Conservation (phyloP, 164 flowering plant genomes). For the Magnolia officinalis region DNA sequence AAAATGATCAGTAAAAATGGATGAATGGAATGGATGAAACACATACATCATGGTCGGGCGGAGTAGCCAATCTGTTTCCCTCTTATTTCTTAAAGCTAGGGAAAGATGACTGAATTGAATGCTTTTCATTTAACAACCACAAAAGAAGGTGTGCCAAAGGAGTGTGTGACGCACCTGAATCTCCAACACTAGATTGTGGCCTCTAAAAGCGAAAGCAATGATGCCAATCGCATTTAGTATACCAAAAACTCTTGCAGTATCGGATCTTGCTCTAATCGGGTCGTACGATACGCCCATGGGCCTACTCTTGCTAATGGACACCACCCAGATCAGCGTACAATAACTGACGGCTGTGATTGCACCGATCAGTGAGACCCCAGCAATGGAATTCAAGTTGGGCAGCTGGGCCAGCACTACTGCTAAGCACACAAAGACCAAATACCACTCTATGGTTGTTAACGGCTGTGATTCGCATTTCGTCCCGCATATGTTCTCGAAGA, state of each 20-base stretch:
- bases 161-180: slow-evolving; percentile 47
- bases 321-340: slow-evolving; percentile 52
- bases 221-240: slow-evolving; percentile 62
- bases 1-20: no score
- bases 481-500: slow-evolving; percentile 48
- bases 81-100: no score
- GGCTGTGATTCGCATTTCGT: slow-evolving; percentile 33
- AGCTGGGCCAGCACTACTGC: slow-evolving; percentile 54
- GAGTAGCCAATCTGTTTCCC: no score
- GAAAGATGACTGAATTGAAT: no score
- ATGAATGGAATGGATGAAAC: no score
- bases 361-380: slow-evolving; percentile 58
- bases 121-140: no score
- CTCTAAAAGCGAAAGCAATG: slow-evolving; percentile 76
- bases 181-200: slow-evolving; percentile 78
- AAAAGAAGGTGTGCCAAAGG: no score
- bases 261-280: slow-evolving; percentile 19
- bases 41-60: no score
- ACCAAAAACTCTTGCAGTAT: slow-evolving; percentile 28
- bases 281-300: slow-evolving; percentile 28
- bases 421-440: slow-evolving; percentile 50
- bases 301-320: slow-evolving; percentile 39
- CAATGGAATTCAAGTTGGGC: slow-evolving; percentile 71
- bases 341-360: slow-evolving; percentile 55
- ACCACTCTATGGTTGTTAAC: slow-evolving; percentile 63